A percentile compares a stretch with the other conserved stretches of the same genome.
phyloP scores from a whole-genome alignment of 2,329 filamentous ascomycete genomes.

The Aspergillus luchuensis region DNA sequence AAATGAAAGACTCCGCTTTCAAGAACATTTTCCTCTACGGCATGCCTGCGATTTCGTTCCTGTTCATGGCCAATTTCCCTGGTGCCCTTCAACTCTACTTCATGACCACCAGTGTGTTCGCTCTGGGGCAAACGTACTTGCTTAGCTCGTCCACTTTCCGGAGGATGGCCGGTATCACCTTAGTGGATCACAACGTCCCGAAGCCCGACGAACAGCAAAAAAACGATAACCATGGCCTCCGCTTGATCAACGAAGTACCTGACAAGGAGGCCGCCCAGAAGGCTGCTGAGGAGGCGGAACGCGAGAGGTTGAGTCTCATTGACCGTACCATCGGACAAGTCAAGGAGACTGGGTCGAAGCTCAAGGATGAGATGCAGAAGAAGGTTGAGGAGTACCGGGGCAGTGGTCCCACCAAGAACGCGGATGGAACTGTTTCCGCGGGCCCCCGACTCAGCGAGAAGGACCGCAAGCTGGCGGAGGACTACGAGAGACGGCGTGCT shows the following conservation, averaged over 20 bases:
- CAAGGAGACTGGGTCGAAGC: slow-evolving; percentile 30
- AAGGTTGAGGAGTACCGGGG: slow-evolving; percentile 27
- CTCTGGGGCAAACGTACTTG: slow-evolving; percentile 48
- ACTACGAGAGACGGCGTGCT: slow-evolving; percentile 33
- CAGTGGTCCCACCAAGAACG: slow-evolving; percentile 25
- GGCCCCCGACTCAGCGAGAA: slow-evolving; percentile 33
- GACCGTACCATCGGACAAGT: slow-evolving; percentile 39
- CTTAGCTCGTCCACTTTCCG: slow-evolving; percentile 44
- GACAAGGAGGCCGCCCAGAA: slow-evolving; percentile 13
- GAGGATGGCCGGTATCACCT: slow-evolving; percentile 28
- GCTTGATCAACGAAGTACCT: slow-evolving; percentile 19
- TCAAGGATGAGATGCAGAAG: slow-evolving; percentile 26
- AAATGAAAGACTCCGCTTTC: slow-evolving; percentile 31
- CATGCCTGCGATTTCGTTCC: slow-evolving; percentile 56
- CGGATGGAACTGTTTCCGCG: slow-evolving; percentile 21
- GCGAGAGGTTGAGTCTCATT: slow-evolving; percentile 31
- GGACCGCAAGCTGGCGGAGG: slow-evolving; percentile 32
- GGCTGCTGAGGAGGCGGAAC: slow-evolving; percentile 9
- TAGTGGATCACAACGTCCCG: slow-evolving; percentile 14
- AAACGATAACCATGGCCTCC: slow-evolving; percentile 18
- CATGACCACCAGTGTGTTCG: slow-evolving; percentile 44
- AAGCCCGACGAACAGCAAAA: slow-evolving; percentile 4
- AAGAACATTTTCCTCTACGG: slow-evolving; percentile 42
- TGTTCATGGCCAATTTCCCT: slow-evolving; percentile 58
- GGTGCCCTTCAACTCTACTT: slow-evolving; percentile 67